Base-by-base conservation (phyloP, 176 grass and related monocot genomes). In the Dactylis glomerata region DNA sequence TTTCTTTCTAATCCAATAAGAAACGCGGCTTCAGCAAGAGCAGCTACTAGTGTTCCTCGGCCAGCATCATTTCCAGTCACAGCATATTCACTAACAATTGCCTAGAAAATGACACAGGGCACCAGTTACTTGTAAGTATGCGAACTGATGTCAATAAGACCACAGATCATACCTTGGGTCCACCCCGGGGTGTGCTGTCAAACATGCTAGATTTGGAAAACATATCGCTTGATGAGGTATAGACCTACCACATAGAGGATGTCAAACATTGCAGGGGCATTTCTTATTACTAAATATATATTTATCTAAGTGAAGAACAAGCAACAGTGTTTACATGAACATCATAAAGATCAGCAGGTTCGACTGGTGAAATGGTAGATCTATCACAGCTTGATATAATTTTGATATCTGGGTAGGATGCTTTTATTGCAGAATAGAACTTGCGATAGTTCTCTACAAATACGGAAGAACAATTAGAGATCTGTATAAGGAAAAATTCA, bases 61-160 rank as follows among this genome's bases (percentile, higher is more conserved):
- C 95, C 95, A 73, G 90, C 95, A 89, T 94, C 95, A 80, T 88
- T 93, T 90, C 92, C 95, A 52, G 92, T 98, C 49, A 95, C 95
- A 55, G 92, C 95, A 98, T 98, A 98, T 86, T 98, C 95, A 85
- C 95, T 98, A 80, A 98, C 91, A 90, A 98, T 85, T 76, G 91
- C 95, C 95, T 98, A 32, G 5, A 91, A 12, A 24, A 76, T 92
- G 68, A 81, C 33, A 80, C 45, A 77, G 14, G 33, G 20, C 70
- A 58, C 16, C 10, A 76, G 78, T 47, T 52, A 79, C 76, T 52
- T 65, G 19, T 38, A 75, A 69, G 46, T n/a, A 82, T 86, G 37
- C 44, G 8, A 81, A 36, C 26, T 79, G 22, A 76, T 52, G 40
- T 73, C 52, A 61, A 65, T n/a, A 34, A 28, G 61, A 47, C 36